Conservation (phyloP, 2,329 filamentous ascomycete genomes). For the Trichoderma guizhouense region DNA sequence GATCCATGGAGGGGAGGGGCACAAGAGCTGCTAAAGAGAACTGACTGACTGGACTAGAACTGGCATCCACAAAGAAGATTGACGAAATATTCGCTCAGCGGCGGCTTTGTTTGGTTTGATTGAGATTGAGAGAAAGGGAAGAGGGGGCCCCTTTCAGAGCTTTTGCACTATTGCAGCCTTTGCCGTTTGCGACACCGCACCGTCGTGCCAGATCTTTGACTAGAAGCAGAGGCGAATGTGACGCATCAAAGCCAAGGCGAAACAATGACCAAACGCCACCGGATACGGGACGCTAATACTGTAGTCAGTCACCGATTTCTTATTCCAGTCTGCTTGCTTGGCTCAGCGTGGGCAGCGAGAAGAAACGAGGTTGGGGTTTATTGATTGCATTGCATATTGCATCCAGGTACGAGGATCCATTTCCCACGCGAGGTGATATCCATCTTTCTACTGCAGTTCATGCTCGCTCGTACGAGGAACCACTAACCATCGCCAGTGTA, state of each 20-base stretch:
- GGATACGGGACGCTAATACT: not conserved
- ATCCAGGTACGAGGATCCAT: not conserved
- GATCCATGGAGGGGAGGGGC: not conserved
- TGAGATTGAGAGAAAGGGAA: not conserved
- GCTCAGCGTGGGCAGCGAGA: not conserved
- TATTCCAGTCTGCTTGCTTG: too few relatives aligned
- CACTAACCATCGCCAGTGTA: not conserved
- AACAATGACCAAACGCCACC: not conserved
- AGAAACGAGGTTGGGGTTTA: not conserved
- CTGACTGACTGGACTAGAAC: not conserved
- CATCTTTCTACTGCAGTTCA: not conserved
- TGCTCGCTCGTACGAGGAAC: not conserved
- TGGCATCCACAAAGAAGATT: not conserved
- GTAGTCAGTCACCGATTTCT: not conserved
- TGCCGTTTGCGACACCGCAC: conserved; percentile 15
- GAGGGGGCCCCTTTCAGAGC: not conserved
- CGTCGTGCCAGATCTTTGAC: conserved; percentile 7
- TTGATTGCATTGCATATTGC: not conserved
- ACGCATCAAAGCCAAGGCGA: not conserved
- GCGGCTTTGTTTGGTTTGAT: not conserved
- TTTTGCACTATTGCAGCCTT: not conserved
- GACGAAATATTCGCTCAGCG: not conserved
- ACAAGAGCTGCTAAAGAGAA: not conserved
- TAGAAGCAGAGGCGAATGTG: not conserved
- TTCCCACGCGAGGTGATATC: not conserved